Evolutionary conservation across 805 yeast genomes (phyloP), one percentile per base, ranked within the genome.

Genomic region (Metschnikowia lochheadii): DNA sequence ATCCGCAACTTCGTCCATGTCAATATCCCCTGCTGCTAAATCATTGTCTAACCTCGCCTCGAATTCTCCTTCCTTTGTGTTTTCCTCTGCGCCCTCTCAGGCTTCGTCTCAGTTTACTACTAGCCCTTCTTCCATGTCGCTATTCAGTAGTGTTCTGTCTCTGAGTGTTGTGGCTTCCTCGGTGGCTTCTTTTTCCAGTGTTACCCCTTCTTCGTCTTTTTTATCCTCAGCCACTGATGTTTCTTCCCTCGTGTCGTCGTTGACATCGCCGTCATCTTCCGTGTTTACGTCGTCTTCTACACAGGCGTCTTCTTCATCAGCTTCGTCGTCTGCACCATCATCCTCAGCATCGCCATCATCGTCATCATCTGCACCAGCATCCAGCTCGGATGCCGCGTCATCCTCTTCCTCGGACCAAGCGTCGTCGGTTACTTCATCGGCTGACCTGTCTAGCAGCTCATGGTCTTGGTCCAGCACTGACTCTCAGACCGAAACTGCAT

Each of bases 361-460:
- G 15, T 42, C 50, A 17, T 48, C 56, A 6, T 52, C 51, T 2
- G 42, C 59, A 13, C 54, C 60, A 4, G 37, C 50, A 13, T 35
- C 54, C 26, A 47, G 56, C 6, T 43, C 59, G 13, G 36, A n/a
- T 14, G n/a, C 36, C n/a, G 6, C 40, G 8, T 49, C 56, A 15
- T 48, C 53, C 17, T 48, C 54, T 2, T 43, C 55, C 4, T 36
- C 48, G 34, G 61, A 65, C 3, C 54, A 63, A 13, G 36, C 49
- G 21, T 63, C 65, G 10, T 56, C 63, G 3, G 56, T 66, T 6
- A 60, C 64, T 29, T 56, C 67, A 6, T 54, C 64, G 7, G 51
- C 63, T 20, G 56, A 8, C 6, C 40, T 35, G 49, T 46, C 42
- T 49, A 50, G 46, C 50, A 55, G 46, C 48, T 55, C 61, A 11